Percentiles rank a stretch among this genome's conserved stretches.
Evolutionary conservation across 2,329 filamentous ascomycete species (phyloP).

Genomic region (Alternaria gansuensis): DNA sequence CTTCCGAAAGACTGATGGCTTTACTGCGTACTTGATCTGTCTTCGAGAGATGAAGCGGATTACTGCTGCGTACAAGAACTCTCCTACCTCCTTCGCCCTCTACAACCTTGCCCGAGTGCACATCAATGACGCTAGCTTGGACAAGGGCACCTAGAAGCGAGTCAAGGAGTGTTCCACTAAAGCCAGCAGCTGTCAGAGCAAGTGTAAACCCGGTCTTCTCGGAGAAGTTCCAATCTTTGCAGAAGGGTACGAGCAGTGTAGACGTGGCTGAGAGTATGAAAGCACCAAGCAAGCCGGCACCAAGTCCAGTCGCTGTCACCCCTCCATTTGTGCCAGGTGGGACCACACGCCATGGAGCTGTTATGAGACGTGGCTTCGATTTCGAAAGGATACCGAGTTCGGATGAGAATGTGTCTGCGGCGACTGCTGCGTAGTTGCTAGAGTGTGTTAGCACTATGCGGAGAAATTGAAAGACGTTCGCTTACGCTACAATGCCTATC

Average conservation of each 20-base stretch:
- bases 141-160: conserved; percentile 85
- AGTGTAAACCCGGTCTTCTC: conserved; percentile 55
- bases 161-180: conserved; percentile 83
- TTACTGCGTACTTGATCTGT: conserved; percentile 47
- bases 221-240: conserved; percentile 53
- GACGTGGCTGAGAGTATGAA: conserved; percentile 73
- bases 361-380: conserved; percentile 82
- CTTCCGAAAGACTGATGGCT: conserved; percentile 55
- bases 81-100: conserved; percentile 80
- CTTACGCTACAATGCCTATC: conserved; percentile 60
- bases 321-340: conserved; percentile 94
- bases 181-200: conserved; percentile 74
- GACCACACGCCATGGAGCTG: conserved; percentile 79
- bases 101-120: conserved; percentile 83
- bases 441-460: conserved; percentile 52
- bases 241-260: conserved; percentile 74
- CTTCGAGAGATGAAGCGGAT: conserved; percentile 43
- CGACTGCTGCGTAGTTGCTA: conserved; percentile 88
- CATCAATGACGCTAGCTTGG: conserved; percentile 86
- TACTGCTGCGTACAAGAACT: conserved; percentile 55
- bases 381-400: conserved; percentile 91
- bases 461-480: not conserved
- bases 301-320: conserved; percentile 77
- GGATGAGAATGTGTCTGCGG: conserved; percentile 92
- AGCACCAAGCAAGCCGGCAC: conserved; percentile 77